Conservation (phyloP, 371 early-diverging fungal species). For the Umbelopsis sp. region DNA sequence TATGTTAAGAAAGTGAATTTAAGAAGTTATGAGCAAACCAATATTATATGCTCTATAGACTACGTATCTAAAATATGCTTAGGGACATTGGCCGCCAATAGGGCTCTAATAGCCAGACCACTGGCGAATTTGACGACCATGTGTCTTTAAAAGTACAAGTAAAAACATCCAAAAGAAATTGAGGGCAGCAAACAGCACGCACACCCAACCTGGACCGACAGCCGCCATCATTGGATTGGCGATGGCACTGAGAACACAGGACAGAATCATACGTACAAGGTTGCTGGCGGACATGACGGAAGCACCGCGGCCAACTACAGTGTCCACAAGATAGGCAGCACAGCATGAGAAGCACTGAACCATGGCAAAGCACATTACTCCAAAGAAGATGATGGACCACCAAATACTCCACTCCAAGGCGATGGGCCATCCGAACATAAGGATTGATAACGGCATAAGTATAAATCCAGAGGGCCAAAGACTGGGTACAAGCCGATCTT, state of each 20-base stretch:
- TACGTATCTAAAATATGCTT: background rate
- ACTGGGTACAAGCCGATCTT: constrained; percentile 58
- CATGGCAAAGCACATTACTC: constrained; percentile 64
- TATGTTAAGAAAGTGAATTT: background rate
- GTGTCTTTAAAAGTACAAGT: constrained; percentile 32
- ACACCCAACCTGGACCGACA: constrained; percentile 45
- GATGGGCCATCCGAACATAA: constrained; percentile 64
- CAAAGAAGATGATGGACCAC: constrained; percentile 59
- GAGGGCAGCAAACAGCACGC: constrained; percentile 47
- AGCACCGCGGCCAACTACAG: constrained; percentile 61
- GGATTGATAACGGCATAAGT: constrained; percentile 55
- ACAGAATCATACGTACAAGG: constrained; percentile 57
- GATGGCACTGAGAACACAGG: constrained; percentile 58
- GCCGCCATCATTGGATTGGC: constrained; percentile 53
- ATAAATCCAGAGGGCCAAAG: constrained; percentile 60
- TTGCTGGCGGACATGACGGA: constrained; percentile 65
- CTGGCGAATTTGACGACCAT: constrained; percentile 25
- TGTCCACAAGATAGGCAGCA: constrained; percentile 59
- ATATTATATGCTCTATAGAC: too few species aligned
- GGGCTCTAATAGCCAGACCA: constrained; percentile 23
- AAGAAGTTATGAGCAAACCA: background rate
- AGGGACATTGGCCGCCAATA: background rate
- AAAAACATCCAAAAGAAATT: constrained; percentile 50
- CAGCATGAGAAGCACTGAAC: constrained; percentile 56
- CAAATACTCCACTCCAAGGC: constrained; percentile 53